phyloP scores from a whole-genome alignment of 495 filamentous ascomycete species.

The Aspergillus avenaceus region DNA sequence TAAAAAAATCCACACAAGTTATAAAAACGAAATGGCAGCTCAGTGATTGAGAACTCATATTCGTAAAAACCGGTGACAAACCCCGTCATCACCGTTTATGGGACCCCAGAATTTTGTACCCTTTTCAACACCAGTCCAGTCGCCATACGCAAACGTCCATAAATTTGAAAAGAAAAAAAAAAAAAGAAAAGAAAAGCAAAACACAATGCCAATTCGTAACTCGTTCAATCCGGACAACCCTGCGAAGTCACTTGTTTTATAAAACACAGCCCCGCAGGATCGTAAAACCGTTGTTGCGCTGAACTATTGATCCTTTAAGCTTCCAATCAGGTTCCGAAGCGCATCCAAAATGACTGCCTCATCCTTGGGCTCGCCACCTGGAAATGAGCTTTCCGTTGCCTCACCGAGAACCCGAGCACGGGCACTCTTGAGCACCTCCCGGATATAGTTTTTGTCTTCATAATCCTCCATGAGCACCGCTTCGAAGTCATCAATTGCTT shows the following conservation, averaged over 20 bases:
- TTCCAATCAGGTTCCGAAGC: constrained; percentile 38
- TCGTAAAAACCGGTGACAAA: constrained; percentile 9
- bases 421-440: constrained; percentile 46
- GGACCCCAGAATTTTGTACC: neutral
- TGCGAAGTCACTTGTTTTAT: neutral
- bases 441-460: constrained; percentile 49
- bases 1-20: constrained; percentile 16
- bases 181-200: no score
- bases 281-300: neutral
- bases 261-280: neutral
- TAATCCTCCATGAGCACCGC: constrained; percentile 46
- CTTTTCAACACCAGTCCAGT: constrained; percentile 11
- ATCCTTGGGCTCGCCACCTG: constrained; percentile 44
- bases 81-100: neutral
- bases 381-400: constrained; percentile 43
- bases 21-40: constrained; percentile 11
- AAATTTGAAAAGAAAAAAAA: constrained; percentile 21
- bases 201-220: constrained; percentile 17
- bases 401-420: constrained; percentile 41
- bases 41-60: no score
- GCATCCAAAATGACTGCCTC: constrained; percentile 44
- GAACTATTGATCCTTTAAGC: constrained; percentile 33
- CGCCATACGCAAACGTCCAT: constrained; percentile 10
- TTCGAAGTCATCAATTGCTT: constrained; percentile 49
- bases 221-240: constrained; percentile 11